These are phyloP conservation scores for Lentinula lateritia DNA, from an alignment of 768 basidiomycete species.

Conservation along the genomic window DNA sequence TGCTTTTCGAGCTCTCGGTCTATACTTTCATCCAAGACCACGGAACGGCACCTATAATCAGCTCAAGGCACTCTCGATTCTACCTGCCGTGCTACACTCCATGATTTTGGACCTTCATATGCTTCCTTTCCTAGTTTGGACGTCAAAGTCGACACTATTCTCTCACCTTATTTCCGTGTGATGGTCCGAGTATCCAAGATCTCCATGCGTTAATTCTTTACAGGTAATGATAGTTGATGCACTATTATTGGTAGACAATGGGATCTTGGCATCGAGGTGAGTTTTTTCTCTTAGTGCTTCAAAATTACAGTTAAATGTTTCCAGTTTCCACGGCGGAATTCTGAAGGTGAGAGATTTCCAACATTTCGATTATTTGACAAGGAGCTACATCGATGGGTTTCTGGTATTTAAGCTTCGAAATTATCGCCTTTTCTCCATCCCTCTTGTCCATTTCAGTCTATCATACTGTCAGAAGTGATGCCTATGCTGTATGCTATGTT, in stretches of 20 bases:
- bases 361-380: background rate
- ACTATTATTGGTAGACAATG: background rate
- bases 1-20: background rate
- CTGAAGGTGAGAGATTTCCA: background rate
- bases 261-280: background rate
- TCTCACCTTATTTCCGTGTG: conserved; percentile 2
- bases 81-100: background rate
- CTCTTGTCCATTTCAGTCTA: background rate
- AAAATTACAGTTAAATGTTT: background rate
- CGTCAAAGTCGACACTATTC: background rate
- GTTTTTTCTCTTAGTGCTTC: background rate
- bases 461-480: conserved; percentile 21
- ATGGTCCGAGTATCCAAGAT: conserved; percentile 2
- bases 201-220: background rate
- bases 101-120: background rate
- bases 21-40: background rate
- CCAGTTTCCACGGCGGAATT: background rate
- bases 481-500: conserved; percentile 38
- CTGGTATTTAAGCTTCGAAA: conserved; percentile 6
- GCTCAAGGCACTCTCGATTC: background rate
- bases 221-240: background rate
- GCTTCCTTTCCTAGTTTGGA: background rate
- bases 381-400: background rate
- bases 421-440: background rate
- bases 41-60: conserved; percentile 1